These are phyloP conservation scores for Byssothecium circinans DNA, from an alignment of 2,329 filamentous ascomycete genomes.

Conservation along the genomic window DNA sequence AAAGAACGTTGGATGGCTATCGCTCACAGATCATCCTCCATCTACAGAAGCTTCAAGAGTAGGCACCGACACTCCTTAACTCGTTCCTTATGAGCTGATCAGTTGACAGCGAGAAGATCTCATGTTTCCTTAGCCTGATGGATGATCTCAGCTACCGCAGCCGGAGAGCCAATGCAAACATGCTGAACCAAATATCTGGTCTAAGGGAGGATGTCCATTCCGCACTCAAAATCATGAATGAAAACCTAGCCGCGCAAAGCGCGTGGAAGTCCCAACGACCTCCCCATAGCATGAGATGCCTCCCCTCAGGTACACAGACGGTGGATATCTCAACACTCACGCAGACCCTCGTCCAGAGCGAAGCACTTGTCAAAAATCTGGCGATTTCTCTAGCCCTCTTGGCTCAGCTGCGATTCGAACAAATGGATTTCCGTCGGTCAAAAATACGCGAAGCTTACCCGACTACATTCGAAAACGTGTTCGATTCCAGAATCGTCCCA, in stretches of 20 bases:
- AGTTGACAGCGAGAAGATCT: background rate
- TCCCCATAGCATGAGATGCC: too few species aligned
- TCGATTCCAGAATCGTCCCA: slow-evolving; percentile 5
- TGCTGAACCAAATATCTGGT: background rate
- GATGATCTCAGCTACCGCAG: background rate
- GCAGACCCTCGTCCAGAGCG: background rate
- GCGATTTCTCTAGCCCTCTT: background rate
- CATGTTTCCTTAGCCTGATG: background rate
- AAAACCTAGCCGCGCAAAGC: background rate
- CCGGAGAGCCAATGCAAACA: background rate
- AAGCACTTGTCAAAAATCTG: background rate
- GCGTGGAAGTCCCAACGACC: background rate
- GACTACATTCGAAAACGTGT: slow-evolving; percentile 1
- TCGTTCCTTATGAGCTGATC: background rate
- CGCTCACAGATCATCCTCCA: slow-evolving; percentile 7
- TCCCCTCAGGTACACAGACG: too few species aligned
- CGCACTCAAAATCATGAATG: background rate
- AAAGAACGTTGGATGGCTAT: slow-evolving; percentile 8
- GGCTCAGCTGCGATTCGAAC: slow-evolving; percentile 1
- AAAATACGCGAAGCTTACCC: slow-evolving; percentile 4
- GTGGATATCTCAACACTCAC: background rate
- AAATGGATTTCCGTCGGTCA: slow-evolving; percentile 4
- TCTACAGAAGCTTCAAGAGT: slow-evolving; percentile 4
- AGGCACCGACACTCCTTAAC: background rate
- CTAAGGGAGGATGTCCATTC: background rate